Base-by-base conservation (phyloP, 129 eudicot genomes). In the Calendula officinalis region DNA sequence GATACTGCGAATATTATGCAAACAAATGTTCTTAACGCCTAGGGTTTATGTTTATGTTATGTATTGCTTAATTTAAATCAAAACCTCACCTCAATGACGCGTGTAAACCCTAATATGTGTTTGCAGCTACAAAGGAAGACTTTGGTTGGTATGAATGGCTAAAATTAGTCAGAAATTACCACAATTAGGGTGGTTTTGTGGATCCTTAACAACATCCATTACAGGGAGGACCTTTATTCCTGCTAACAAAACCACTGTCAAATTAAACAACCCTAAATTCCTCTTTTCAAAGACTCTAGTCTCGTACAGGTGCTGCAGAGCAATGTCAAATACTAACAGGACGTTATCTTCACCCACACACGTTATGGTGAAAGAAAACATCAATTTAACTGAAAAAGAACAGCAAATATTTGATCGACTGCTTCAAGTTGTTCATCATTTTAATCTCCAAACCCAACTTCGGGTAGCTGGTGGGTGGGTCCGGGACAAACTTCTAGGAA, bases 391-490 rank as follows among this genome's bases (percentile, higher is more conserved):
- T 3, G 84, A 75, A 3, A 82, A 78, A 76, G 98, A 91, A 78
- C 45, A 44, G 47, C 83, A 63, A 39, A 81, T 90, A 50, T 90
- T 90, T 55, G 79, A 83, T 40, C 80, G 84, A 6, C 76, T 90
- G 75, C 75, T 80, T 51, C 73, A 86, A 30, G 97, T 86, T 56
- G 57, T 86, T 30, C 48, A 68, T 42, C 82, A 86, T 62, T 90
- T 81, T 43, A 68, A 61, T 45, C 83, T 90, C 12, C 60, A 70
- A 51, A 90, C 97, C 11, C 91, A 90, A 73, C 97, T 86, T 39
- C 95, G 95, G 42, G 95, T 90, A 37, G 97, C 97, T 17, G 97
- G 97, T 17, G 97, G 97, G 14, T 83, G 95, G 97, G 95, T 90
- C n/a, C 82, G 97, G 46, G 95, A 86, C 66, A 90, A 86, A 91